phyloP scores from a whole-genome alignment of 2,329 filamentous ascomycete genomes.

The Fusarium chaquense region DNA sequence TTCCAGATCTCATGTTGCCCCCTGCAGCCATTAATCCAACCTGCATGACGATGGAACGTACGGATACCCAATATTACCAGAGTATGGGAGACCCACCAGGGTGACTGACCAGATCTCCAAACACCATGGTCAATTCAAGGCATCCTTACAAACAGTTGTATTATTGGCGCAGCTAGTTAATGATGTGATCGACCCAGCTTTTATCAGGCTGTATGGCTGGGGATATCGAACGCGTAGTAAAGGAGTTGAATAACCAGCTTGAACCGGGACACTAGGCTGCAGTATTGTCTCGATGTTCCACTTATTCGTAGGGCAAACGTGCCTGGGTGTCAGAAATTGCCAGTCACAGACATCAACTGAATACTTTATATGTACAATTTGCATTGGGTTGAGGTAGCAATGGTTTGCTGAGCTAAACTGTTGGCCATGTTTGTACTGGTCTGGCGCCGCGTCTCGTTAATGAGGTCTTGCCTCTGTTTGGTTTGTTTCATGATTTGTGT shows the following conservation, averaged over 20 bases:
- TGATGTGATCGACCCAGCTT: neutral
- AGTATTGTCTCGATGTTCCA: neutral
- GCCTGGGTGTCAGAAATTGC: neutral
- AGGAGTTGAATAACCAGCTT: neutral
- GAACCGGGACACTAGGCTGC: neutral
- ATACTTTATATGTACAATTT: neutral
- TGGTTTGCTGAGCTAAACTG: neutral
- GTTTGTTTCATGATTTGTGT: constrained; percentile 12
- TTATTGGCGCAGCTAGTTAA: neutral
- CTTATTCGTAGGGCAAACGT: neutral
- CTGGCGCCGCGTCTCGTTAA: constrained; percentile 6
- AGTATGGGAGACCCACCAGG: constrained; percentile 24
- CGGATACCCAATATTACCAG: constrained; percentile 19
- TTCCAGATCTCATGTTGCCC: constrained; percentile 36
- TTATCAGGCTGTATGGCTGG: neutral
- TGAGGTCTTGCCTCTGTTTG: neutral
- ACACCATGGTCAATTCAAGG: neutral
- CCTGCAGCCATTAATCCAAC: constrained; percentile 38
- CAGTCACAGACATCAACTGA: no score
- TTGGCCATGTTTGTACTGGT: constrained; percentile 6
- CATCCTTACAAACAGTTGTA: neutral
- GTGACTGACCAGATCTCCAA: constrained; percentile 11
- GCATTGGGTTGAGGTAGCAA: neutral
- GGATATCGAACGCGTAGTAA: constrained; percentile 10
- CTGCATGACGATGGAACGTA: constrained; percentile 34